Evolutionary conservation across 176 grass and related monocot species (phyloP), one percentile per base, ranked within the genome.

Genomic region (Olyra latifolia): DNA sequence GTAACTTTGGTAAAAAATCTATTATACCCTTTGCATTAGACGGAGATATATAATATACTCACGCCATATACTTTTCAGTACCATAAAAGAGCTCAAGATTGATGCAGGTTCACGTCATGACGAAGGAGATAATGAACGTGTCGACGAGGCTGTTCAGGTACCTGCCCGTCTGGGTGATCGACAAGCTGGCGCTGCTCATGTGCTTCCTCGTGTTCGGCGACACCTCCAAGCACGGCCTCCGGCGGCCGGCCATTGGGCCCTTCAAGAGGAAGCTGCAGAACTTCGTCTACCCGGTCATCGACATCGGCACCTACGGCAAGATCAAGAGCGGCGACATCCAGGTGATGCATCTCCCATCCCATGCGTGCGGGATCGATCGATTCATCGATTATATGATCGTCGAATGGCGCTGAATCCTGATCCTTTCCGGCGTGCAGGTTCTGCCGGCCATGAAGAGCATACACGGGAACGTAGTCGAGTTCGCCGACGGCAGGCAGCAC

Each of bases 281-380:
- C 1, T 19, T 65, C 1, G 7, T 19, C 2, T 76, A 58, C 43
- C 74, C 82, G 6, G 82, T 94, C 41, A 6, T 88, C 0, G 91
- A 93, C 74, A 67, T 80, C 20, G 91, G 91, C 16, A 83, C 91
- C 23, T 82, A 72, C 10, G 20, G 52, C 23, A 83, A 75, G 53
- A 94, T 90, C 72, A 90, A 76, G 62, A 76, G 27, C 1, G 78
- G 78, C 59, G 78, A 90, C 40, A 90, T 94, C 59, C 47, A 85
- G 87, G 91, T 91, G 30, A 13, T 60, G 49, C 16, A 6, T 35
- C 32, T 3, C 32, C 1, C 32, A 35, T 35, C 32, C 32, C 32
- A 35, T 35, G 32, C 1, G 32, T 35, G 32, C n/a, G n/a, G n/a
- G n/a, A n/a, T n/a, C n/a, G n/a, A n/a, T n/a, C n/a, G 32, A 35